Base-by-base conservation (phyloP, 2,329 filamentous ascomycete species). In the Sarocladium oryzae region DNA sequence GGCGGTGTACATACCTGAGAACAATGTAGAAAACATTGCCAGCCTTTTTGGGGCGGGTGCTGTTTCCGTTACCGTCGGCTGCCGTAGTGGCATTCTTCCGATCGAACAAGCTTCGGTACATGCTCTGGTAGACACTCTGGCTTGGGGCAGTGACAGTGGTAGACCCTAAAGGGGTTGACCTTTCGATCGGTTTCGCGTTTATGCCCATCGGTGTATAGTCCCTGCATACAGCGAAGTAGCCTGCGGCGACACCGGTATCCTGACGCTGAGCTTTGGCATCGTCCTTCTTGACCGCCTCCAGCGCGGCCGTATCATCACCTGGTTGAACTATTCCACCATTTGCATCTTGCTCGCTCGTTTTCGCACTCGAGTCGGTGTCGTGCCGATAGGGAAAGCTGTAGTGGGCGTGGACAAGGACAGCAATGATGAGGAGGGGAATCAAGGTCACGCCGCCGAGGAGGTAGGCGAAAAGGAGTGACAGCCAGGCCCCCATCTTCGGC, bases 21-120 rank as follows among this genome's bases (percentile, higher is more conserved):
- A 96, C 89, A 49, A 96, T 88, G 62, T 90, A 96, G 67, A 96
- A 96, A 52, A 96, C 86, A 66, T 96, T 96, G 51, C 88, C 84
- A 2, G 87, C 86, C 56, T 74, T 82, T 66, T 79, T 81, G 18
- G 79, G 77, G 54, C 79, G 69, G 60, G 79, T 74, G 55, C 73
- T 80, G 49, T 67, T 63, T 16, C 66, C 68, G 48, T 68, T 75
- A 54, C 68, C 73, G 49, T 71, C 69, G 43, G 80, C 77, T 51
- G 79, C 57, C 2, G 76, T 28, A 45, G 71, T 58, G 8, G 62
- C 58, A 32, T 71, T 75, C 61, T 86, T 91, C 61, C 92, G 81
- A 60, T 96, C 90, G 65, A 99, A 97, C 55, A 99, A 86, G 66
- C 88, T 96, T 64, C 90, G 78, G 70, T 99, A 99, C 89, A 99